Evolutionary conservation across 1,284 basidiomycete species (phyloP).

Genomic region (Boletus smithii): DNA sequence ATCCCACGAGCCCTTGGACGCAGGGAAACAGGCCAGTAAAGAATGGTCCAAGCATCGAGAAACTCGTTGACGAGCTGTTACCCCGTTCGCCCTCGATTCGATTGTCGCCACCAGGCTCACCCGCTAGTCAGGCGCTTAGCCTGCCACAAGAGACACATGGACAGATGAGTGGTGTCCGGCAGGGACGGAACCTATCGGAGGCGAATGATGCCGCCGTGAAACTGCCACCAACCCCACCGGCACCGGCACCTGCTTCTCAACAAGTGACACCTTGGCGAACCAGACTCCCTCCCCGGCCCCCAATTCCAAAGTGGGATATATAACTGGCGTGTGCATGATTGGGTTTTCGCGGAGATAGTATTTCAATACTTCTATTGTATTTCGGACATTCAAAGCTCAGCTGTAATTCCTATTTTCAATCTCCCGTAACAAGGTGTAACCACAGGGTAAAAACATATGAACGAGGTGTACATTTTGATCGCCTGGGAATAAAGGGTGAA

Average conservation of each 20-base stretch:
- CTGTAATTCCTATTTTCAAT: not conserved
- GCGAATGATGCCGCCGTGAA: not conserved
- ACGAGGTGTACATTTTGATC: too few relatives aligned
- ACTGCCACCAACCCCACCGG: not conserved
- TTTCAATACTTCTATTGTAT: not conserved
- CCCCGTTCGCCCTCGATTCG: slow-evolving; percentile 22
- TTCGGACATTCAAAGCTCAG: not conserved
- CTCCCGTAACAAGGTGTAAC: too few relatives aligned
- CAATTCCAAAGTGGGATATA: slow-evolving; percentile 32
- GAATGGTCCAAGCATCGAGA: slow-evolving; percentile 15
- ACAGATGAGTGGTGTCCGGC: not conserved
- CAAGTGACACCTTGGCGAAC: slow-evolving; percentile 25
- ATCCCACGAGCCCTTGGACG: not conserved
- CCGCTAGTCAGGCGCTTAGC: not conserved
- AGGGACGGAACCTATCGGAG: not conserved
- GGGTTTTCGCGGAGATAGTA: not conserved
- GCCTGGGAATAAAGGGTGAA: too few relatives aligned
- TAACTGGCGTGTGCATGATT: slow-evolving; percentile 1
- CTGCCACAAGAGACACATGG: slow-evolving; percentile 2
- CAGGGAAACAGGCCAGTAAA: not conserved
- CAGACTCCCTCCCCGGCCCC: slow-evolving; percentile 29
- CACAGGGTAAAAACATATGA: too few relatives aligned
- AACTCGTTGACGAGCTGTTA: slow-evolving; percentile 16
- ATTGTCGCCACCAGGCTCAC: slow-evolving; percentile 21
- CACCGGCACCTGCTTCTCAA: not conserved